Base-by-base conservation (phyloP, 2,329 filamentous ascomycete genomes). In the Bipolaris gigantea region DNA sequence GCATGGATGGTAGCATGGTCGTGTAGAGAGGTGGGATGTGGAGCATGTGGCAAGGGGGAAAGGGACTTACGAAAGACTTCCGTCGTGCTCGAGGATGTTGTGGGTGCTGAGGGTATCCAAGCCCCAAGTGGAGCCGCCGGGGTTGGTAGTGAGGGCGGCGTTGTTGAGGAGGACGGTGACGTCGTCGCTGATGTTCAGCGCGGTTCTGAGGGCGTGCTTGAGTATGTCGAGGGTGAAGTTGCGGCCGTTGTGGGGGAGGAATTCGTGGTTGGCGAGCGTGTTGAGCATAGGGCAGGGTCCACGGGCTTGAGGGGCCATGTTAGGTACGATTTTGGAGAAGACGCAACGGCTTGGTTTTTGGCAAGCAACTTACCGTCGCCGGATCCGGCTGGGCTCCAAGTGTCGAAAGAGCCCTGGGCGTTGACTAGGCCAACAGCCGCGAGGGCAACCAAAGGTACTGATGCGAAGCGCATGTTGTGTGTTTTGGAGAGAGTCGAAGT, bases 1-100 rank as follows among this genome's bases (percentile, higher is more conserved):
- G n/a, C n/a, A n/a, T n/a, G n/a, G n/a, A n/a, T n/a, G n/a, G n/a
- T n/a, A n/a, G n/a, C n/a, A n/a, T n/a, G n/a, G n/a, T n/a, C n/a
- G n/a, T n/a, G n/a, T n/a, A n/a, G n/a, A n/a, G n/a, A n/a, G n/a
- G n/a, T n/a, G n/a, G n/a, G n/a, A n/a, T n/a, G n/a, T n/a, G n/a
- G n/a, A n/a, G n/a, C n/a, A n/a, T n/a, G n/a, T n/a, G n/a, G n/a
- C n/a, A n/a, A n/a, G n/a, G n/a, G n/a, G n/a, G n/a, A n/a, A n/a
- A n/a, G n/a, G 16, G 19, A 18, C 42, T 19, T 41, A 52, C 49
- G 35, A 49, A 18, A 54, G 18, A 60, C 78, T 80, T 7, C 73
- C 77, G 49, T 81, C 79, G 45, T 80, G 79, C 53, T 81, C 78
- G 13, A 81, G 60, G 10, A 81, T 60, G 50, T 78, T 76, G 63